Conservation (phyloP, 805 yeast genomes). For the Candida easanensis region DNA sequence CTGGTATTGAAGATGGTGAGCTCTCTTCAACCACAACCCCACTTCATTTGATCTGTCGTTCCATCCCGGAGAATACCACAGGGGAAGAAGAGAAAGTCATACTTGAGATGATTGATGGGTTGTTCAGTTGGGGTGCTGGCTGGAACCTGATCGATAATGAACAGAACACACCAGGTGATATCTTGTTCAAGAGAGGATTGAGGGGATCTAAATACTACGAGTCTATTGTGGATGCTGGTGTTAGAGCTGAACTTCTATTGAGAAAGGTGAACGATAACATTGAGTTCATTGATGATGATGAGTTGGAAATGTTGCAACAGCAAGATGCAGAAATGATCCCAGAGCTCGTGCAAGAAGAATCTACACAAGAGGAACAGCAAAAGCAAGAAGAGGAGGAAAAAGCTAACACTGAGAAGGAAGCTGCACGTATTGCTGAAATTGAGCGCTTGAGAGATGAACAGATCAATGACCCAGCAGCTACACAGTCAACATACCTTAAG, state of each 20-base stretch:
- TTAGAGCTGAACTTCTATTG: slow-evolving; percentile 79
- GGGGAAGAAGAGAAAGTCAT: slow-evolving; percentile 45
- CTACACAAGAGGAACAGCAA: slow-evolving; percentile 11
- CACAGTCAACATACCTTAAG: slow-evolving; percentile 60
- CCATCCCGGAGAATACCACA: slow-evolving; percentile 40
- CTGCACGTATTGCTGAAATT: slow-evolving; percentile 7
- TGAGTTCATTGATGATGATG: slow-evolving; percentile 48
- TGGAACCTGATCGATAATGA: slow-evolving; percentile 79
- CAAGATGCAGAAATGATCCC: slow-evolving; percentile 15
- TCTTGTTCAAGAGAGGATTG: slow-evolving; percentile 53
- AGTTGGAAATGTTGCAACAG: slow-evolving; percentile 22
- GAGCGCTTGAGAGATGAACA: slow-evolving; percentile 29
- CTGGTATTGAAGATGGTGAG: slow-evolving; percentile 38
- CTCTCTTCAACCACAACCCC: slow-evolving; percentile 67
- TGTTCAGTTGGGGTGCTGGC: slow-evolving; percentile 87
- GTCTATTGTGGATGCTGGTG: slow-evolving; percentile 76
- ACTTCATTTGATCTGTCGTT: slow-evolving; percentile 62
- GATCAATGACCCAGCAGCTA: slow-evolving; percentile 54
- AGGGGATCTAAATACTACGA: slow-evolving; percentile 42
- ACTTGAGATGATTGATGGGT: slow-evolving; percentile 52
- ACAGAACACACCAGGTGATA: slow-evolving; percentile 82
- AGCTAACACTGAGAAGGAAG: slow-evolving; percentile 14
- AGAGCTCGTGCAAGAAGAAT: neutral
- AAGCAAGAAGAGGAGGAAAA: slow-evolving; percentile 18
- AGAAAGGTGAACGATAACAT: slow-evolving; percentile 63